Evolutionary conservation across 1,139 yeast genomes (phyloP).

Genomic region (Taphrina deformans): DNA sequence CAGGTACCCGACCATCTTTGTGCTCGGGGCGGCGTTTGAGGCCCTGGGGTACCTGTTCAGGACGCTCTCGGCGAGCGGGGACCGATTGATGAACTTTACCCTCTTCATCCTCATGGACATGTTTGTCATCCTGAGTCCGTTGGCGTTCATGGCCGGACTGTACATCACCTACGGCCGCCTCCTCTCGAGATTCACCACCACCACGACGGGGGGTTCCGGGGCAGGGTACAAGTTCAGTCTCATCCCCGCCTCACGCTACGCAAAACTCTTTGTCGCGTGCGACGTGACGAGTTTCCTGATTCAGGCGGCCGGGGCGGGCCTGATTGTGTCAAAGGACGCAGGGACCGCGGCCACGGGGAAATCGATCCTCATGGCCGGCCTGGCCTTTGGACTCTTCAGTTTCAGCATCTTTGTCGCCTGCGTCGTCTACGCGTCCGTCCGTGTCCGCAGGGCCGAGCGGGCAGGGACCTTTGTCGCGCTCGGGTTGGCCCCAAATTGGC

Average conservation of each 20-base stretch:
- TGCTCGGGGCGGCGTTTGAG: constrained; percentile 14
- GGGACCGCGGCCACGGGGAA: constrained; percentile 37
- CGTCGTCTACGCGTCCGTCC: constrained; percentile 35
- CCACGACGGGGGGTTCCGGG: neutral
- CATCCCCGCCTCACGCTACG: constrained; percentile 5
- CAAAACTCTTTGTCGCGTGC: constrained; percentile 49
- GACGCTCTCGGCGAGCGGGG: constrained; percentile 9
- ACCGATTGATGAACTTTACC: constrained; percentile 2
- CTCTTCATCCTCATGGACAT: constrained; percentile 22
- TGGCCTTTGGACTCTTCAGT: constrained; percentile 48
- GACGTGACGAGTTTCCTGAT: constrained; percentile 50
- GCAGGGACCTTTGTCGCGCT: neutral
- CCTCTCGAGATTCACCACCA: neutral
- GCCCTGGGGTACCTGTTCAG: constrained; percentile 27
- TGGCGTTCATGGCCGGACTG: constrained; percentile 31
- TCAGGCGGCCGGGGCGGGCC: constrained; percentile 53
- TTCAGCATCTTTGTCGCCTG: constrained; percentile 46
- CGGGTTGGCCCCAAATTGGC: constrained; percentile 21
- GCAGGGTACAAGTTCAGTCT: neutral
- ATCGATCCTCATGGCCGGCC: constrained; percentile 41
- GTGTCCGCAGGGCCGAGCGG: neutral
- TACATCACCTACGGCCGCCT: constrained; percentile 29
- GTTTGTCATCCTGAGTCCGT: constrained; percentile 25
- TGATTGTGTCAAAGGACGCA: constrained; percentile 41
- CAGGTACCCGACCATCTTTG: constrained; percentile 11